Evolutionary conservation across 176 grass and related monocot species (phyloP), one percentile per base, ranked within the genome.

Genomic region (Elymus sibiricus): DNA sequence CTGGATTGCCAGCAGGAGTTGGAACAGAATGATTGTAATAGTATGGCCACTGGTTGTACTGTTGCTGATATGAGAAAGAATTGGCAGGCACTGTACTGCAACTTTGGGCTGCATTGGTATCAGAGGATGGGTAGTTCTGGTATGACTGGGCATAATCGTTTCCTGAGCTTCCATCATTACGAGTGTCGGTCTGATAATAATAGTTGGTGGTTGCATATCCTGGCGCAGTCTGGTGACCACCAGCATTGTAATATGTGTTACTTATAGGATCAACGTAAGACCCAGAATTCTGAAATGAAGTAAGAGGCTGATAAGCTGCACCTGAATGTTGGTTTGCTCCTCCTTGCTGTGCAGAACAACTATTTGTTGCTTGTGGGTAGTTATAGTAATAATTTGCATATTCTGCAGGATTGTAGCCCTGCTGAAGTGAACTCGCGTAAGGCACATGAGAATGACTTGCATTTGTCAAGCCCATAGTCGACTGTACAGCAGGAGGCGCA

Each of bases 231-330:
- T 95, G 96, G 94, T 95, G 84, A 95, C 84, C 91, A 89, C 93
- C 93, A 98, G 91, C 84, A 98, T 98, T 98, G 93, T 95, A 98
- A 90, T 98, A 98, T 89, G 93, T 98, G 91, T 92, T 92, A 95
- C 89, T 91, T 92, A 91, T 82, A 83, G 93, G 86, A 89, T 59
- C 88, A 85, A 93, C 86, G 89, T 95, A 93, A 98, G 91, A 88
- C 86, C 86, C 89, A 89, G 95, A 98, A 98, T 95, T 95, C 94
- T 95, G 95, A 98, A 98, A 98, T 95, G 93, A 88, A 91, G 85
- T 90, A 95, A 95, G 95, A 93, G 93, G 89, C 95, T 98, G 95
- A 84, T 95, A 94, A 90, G 95, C 91, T 86, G 93, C 95, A 98
- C 95, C 95, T 98, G 96, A 73, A 89, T 98, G 90, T 95, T 94